Percentiles rank a stretch among this genome's conserved stretches.
Evolutionary conservation across 331 rosid genomes (phyloP).

Genomic region (Spiraea crenata): DNA sequence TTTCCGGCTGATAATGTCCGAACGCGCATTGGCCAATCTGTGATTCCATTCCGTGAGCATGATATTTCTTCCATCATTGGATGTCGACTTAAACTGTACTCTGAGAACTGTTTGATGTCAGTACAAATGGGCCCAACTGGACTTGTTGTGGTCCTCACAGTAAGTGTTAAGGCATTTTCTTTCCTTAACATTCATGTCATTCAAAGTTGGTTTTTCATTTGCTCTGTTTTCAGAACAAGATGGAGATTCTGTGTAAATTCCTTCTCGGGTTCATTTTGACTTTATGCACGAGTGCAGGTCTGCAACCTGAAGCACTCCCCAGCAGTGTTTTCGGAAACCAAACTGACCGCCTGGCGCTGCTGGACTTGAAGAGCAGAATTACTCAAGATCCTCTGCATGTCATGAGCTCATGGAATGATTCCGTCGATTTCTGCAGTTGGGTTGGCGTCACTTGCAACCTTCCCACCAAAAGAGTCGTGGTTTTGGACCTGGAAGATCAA

Average conservation of each 20-base stretch:
- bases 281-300: background rate
- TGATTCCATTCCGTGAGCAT: no score
- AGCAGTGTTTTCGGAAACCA: conserved; percentile 19
- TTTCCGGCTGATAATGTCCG: no score
- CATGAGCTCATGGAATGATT: background rate
- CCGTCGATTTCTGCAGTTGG: conserved; percentile 25
- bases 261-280: background rate
- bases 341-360: conserved; percentile 35
- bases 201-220: background rate
- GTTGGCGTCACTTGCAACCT: conserved; percentile 46
- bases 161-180: no score
- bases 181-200: no score
- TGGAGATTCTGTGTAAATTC: background rate
- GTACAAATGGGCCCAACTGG: no score
- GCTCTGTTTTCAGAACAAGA: background rate
- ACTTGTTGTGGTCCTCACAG: no score
- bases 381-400: conserved; percentile 30
- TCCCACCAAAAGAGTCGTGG: conserved; percentile 29
- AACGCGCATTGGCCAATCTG: no score
- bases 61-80: no score
- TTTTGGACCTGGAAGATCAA: conserved; percentile 18
- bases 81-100: no score
- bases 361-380: conserved; percentile 38
- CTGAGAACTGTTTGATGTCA: no score
- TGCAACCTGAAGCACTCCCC: background rate